phyloP scores from a whole-genome alignment of 257 asterid species.

The Solanum etuberosum region DNA sequence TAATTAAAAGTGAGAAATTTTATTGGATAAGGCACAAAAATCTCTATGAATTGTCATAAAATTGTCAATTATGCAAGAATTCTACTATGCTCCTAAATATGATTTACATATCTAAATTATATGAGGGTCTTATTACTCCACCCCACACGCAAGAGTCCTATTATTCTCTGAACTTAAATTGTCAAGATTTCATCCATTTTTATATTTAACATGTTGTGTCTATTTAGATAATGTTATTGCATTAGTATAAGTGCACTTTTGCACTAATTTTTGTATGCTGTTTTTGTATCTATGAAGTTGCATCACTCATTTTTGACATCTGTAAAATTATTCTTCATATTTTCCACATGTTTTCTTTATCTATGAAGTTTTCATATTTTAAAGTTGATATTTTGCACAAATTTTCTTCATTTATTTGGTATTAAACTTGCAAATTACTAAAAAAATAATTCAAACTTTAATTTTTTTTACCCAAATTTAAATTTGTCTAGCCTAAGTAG shows the following conservation, averaged over 20 bases:
- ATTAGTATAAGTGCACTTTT: not conserved
- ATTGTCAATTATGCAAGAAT: not conserved
- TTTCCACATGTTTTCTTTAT: not conserved
- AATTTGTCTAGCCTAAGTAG: not conserved
- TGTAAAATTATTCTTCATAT: not conserved
- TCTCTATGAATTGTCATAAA: too few relatives aligned
- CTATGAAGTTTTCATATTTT: not conserved
- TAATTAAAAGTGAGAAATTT: not conserved
- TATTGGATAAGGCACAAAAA: not conserved
- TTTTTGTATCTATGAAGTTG: not conserved
- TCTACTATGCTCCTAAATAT: too few relatives aligned
- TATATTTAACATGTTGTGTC: not conserved
- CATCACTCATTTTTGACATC: not conserved
- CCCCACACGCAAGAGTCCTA: too few relatives aligned
- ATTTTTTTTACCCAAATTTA: not conserved
- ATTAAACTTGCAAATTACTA: too few relatives aligned
- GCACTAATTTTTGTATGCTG: not conserved
- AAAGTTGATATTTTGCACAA: not conserved
- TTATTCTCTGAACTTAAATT: not conserved
- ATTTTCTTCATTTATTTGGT: not conserved
- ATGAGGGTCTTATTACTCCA: not conserved
- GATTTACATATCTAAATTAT: not conserved
- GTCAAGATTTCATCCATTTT: too few relatives aligned
- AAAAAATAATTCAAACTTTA: too few relatives aligned
- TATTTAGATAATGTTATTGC: not conserved